Conservation (phyloP, 2,329 filamentous ascomycete genomes). For the Helminthosporium solani region DNA sequence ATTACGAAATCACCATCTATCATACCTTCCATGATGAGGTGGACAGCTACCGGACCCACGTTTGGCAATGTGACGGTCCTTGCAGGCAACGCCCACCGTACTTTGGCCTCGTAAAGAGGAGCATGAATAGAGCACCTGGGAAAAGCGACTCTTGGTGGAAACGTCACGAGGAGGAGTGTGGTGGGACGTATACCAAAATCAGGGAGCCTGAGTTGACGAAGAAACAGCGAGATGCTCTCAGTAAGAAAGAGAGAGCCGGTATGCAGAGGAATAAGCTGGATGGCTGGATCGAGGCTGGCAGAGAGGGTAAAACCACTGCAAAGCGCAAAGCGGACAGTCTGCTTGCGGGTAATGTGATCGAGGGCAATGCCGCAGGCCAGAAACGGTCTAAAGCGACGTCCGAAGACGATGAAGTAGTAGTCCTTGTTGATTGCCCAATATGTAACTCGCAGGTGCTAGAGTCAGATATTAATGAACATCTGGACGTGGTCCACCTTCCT, state of each 20-base stretch:
- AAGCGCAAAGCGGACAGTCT: slow-evolving; percentile 14
- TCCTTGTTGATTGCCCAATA: slow-evolving; percentile 43
- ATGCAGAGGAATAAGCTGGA: slow-evolving; percentile 49
- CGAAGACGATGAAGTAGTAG: slow-evolving; percentile 12
- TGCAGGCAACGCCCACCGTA: slow-evolving; percentile 43
- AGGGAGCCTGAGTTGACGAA: slow-evolving; percentile 46
- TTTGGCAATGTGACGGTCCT: slow-evolving; percentile 48
- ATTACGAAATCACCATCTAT: slow-evolving; percentile 45
- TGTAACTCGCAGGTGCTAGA: slow-evolving; percentile 34
- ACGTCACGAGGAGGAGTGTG: slow-evolving; percentile 44
- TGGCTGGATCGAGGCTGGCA: slow-evolving; percentile 36
- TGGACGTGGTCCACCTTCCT: slow-evolving; percentile 36
- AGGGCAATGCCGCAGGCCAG: slow-evolving; percentile 10
- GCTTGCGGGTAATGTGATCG: slow-evolving; percentile 5
- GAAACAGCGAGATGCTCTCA: slow-evolving; percentile 43
- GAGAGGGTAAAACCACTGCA: slow-evolving; percentile 12
- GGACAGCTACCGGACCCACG: slow-evolving; percentile 47
- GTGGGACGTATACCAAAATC: slow-evolving; percentile 45
- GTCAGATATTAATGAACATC: slow-evolving; percentile 42
- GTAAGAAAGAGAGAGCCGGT: slow-evolving; percentile 44
- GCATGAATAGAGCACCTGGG: slow-evolving; percentile 48
- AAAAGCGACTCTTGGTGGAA: slow-evolving; percentile 47
- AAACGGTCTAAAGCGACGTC: slow-evolving; percentile 20
- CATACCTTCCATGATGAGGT: slow-evolving; percentile 51
- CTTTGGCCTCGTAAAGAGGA: slow-evolving; percentile 49